phyloP scores from a whole-genome alignment of 129 eudicot genomes.

The Heracleum sosnowskyi region DNA sequence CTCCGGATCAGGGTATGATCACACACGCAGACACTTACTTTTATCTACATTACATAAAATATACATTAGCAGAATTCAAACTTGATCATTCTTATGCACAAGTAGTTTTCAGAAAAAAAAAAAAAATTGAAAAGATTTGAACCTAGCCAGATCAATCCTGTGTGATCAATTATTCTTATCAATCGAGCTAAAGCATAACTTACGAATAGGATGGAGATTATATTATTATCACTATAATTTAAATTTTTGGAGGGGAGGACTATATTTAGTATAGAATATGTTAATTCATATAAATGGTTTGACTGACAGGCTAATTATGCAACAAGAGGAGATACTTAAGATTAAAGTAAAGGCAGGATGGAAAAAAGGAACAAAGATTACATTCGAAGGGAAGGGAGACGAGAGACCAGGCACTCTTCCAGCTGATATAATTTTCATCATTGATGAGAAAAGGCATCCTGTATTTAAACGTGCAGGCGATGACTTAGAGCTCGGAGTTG shows the following conservation, averaged over 20 bases:
- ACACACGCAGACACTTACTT: background rate
- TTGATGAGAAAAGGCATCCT: constrained; percentile 48
- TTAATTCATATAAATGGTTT: background rate
- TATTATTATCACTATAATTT: too few species aligned
- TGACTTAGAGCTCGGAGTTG: constrained; percentile 48
- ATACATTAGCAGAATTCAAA: too few species aligned
- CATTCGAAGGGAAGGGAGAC: constrained; percentile 64
- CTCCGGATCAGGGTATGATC: constrained; percentile 35
- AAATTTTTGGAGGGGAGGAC: too few species aligned
- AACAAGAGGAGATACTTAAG: constrained; percentile 50
- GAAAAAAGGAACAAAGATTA: constrained; percentile 55
- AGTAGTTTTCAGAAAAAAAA: too few species aligned
- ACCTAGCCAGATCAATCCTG: background rate
- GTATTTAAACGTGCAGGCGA: constrained; percentile 33
- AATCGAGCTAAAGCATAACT: background rate
- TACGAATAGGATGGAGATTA: too few species aligned
- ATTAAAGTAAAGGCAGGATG: constrained; percentile 51
- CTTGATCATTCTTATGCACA: too few species aligned
- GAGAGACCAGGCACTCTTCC: constrained; percentile 53
- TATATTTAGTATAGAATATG: too few species aligned
- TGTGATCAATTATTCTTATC: background rate
- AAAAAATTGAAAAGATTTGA: background rate
- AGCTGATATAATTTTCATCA: constrained; percentile 42
- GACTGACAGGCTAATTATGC: constrained; percentile 32
- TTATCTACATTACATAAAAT: background rate